These are phyloP conservation scores for Phytopythium helicoides DNA, from an alignment of 352 stramenopile genomes.

Conservation along the genomic window DNA sequence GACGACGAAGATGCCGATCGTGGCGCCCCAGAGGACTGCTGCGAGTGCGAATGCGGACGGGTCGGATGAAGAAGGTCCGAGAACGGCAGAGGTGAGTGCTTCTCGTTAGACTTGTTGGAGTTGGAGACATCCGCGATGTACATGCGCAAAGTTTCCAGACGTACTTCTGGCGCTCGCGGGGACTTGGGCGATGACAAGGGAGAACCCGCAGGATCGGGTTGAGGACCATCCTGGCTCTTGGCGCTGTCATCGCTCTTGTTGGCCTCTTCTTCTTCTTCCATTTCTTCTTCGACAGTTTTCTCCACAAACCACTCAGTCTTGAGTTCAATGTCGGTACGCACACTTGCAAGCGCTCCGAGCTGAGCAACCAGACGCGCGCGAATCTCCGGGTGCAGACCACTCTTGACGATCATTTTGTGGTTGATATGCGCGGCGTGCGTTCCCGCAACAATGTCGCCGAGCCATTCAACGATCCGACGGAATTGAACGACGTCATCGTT, in stretches of 20 bases:
- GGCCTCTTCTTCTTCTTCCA: conserved; percentile 15
- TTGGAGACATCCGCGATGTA: conserved; percentile 44
- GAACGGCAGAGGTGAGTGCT: conserved; percentile 20
- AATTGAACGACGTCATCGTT: conserved; percentile 70
- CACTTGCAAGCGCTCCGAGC: conserved; percentile 56
- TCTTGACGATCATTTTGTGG: conserved; percentile 73
- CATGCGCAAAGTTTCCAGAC: conserved; percentile 64
- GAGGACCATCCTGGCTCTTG: conserved; percentile 6
- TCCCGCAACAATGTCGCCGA: conserved; percentile 60
- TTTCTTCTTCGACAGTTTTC: conserved; percentile 32
- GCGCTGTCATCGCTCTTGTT: conserved; percentile 12
- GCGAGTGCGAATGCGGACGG: conserved; percentile 5
- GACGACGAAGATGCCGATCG: conserved; percentile 7
- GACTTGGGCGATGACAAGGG: conserved; percentile 3
- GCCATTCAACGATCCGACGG: conserved; percentile 63
- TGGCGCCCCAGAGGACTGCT: conserved; percentile 6
- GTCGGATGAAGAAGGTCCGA: conserved; percentile 36
- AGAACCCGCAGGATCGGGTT: background rate
- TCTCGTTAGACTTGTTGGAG: conserved; percentile 12
- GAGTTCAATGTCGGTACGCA: conserved; percentile 54
- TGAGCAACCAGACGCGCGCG: conserved; percentile 59
- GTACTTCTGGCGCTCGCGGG: conserved; percentile 9
- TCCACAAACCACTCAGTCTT: conserved; percentile 74
- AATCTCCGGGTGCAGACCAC: conserved; percentile 68
- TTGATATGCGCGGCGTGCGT: conserved; percentile 47